phyloP scores from a whole-genome alignment of 2,329 filamentous ascomycete genomes.

The Fusarium sp. region DNA sequence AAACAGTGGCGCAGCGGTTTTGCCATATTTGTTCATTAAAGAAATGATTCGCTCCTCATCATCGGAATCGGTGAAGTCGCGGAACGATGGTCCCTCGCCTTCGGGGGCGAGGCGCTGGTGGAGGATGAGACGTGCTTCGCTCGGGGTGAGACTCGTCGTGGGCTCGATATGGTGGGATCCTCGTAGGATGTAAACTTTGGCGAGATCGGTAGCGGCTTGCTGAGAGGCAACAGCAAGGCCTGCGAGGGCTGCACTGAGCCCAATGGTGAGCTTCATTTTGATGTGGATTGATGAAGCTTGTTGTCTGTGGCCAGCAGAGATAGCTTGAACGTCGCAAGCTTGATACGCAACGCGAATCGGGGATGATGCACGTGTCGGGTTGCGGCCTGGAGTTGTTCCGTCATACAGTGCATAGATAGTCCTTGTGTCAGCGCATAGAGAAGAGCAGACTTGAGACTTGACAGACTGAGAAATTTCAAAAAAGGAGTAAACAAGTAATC shows the following conservation, averaged over 20 bases:
- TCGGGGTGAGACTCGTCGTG: conserved; percentile 61
- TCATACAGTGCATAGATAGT: conserved; percentile 39
- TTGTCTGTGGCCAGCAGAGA: conserved; percentile 45
- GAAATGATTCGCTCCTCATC: conserved; percentile 63
- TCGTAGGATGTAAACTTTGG: conserved; percentile 67
- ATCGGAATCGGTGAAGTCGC: conserved; percentile 58
- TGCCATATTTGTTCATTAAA: conserved; percentile 71
- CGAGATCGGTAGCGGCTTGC: conserved; percentile 59
- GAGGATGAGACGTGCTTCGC: conserved; percentile 69
- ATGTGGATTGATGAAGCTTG: conserved; percentile 50
- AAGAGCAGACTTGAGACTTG: no score
- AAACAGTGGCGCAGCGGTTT: conserved; percentile 64
- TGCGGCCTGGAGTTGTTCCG: conserved; percentile 49
- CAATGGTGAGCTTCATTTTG: conserved; percentile 60
- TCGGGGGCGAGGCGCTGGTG: conserved; percentile 66
- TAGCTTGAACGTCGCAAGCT: conserved; percentile 52
- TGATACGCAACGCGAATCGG: conserved; percentile 39
- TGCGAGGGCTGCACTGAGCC: conserved; percentile 55
- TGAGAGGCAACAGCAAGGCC: conserved; percentile 56
- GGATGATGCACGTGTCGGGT: conserved; percentile 48
- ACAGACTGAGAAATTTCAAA: no score
- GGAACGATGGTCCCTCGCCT: conserved; percentile 62
- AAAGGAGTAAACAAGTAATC: not conserved
- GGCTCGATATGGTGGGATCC: conserved; percentile 47
- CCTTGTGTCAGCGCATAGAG: not conserved